phyloP scores from a whole-genome alignment of 306 rosid genomes.

The Quercus dentata region DNA sequence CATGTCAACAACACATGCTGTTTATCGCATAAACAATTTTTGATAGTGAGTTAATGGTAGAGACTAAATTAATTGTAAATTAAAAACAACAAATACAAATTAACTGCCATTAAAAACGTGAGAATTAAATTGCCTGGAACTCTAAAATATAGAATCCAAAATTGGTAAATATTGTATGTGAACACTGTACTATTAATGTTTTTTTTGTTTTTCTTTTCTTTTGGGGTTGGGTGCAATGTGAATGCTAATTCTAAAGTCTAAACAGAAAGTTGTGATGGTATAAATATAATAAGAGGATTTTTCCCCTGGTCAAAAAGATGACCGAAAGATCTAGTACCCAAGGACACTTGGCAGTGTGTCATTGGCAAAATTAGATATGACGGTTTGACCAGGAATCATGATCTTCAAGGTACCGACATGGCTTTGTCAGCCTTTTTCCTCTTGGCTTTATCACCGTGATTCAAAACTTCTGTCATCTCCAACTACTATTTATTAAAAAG shows the following conservation, averaged over 20 bases:
- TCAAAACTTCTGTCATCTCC: background rate
- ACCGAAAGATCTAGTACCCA: background rate
- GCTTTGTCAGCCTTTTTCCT: constrained; percentile 5
- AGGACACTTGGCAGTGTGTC: background rate
- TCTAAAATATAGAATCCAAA: too few species aligned
- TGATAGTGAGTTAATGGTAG: accelerated
- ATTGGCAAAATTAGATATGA: background rate
- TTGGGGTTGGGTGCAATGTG: too few species aligned
- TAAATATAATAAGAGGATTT: background rate
- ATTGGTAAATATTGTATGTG: too few species aligned
- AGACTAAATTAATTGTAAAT: too few species aligned
- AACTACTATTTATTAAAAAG: background rate
- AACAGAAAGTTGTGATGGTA: background rate
- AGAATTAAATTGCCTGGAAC: too few species aligned
- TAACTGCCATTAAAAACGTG: too few species aligned
- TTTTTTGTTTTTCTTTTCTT: too few species aligned
- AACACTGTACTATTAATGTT: too few species aligned
- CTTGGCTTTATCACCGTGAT: background rate
- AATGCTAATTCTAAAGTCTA: too few species aligned
- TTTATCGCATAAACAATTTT: too few species aligned
- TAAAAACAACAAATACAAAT: too few species aligned
- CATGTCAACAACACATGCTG: too few species aligned
- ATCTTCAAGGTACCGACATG: constrained; percentile 22
- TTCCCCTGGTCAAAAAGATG: constrained; percentile 11
- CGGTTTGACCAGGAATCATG: constrained; percentile 24